Conservation (phyloP, 2,329 filamentous ascomycete genomes). For the Capronia americana region DNA sequence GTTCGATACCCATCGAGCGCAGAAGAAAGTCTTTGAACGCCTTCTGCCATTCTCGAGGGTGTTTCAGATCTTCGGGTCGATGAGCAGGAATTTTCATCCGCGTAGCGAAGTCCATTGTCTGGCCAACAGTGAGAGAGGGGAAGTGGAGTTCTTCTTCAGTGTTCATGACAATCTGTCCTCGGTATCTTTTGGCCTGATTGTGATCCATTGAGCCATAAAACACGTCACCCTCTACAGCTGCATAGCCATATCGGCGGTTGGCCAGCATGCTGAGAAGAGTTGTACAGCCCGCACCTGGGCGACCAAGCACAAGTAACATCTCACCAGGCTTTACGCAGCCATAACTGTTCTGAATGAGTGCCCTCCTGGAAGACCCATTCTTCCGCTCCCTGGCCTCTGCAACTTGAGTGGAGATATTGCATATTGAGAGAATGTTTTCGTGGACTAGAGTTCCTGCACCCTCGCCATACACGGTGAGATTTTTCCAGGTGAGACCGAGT, state of each 20-base stretch:
- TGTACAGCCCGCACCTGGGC: conserved; percentile 65
- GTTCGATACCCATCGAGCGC: conserved; percentile 60
- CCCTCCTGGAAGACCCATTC: conserved; percentile 1
- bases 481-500: conserved; percentile 69
- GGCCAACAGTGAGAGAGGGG: conserved; percentile 71
- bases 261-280: conserved; percentile 81
- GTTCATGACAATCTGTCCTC: conserved; percentile 82
- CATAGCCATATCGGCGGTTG: conserved; percentile 67
- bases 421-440: conserved; percentile 67
- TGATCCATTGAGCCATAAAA: conserved; percentile 76
- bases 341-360: conserved; percentile 61
- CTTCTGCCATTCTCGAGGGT: conserved; percentile 54
- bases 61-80: conserved; percentile 47
- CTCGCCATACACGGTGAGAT: conserved; percentile 68
- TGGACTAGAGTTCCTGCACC: conserved; percentile 68
- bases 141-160: conserved; percentile 85
- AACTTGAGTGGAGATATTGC: conserved; percentile 61
- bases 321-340: conserved; percentile 42
- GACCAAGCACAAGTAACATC: conserved; percentile 49
- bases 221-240: conserved; percentile 80
- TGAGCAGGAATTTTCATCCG: conserved; percentile 62
- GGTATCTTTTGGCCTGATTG: conserved; percentile 69
- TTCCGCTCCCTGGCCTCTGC: conserved; percentile 49
- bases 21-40: conserved; percentile 63
- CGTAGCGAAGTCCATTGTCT: conserved; percentile 63